phyloP scores from a whole-genome alignment of 192 early-diverging fungal species.

The Piromyces finnis region DNA sequence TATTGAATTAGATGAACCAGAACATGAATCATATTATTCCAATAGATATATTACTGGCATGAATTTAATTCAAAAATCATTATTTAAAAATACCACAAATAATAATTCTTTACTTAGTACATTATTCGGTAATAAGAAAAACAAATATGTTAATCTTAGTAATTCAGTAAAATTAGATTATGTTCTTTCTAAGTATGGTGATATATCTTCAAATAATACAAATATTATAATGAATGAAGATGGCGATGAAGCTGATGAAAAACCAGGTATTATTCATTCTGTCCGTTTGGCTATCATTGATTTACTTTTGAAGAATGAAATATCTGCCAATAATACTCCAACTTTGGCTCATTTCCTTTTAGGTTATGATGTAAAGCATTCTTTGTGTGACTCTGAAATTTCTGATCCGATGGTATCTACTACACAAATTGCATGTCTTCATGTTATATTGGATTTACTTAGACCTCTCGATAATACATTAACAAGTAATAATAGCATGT shows the following conservation, averaged over 20 bases:
- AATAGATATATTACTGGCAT: background rate
- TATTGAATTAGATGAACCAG: slow-evolving; percentile 44
- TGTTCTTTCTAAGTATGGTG: background rate
- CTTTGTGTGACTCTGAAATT: slow-evolving; percentile 13
- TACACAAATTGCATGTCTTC: slow-evolving; percentile 27
- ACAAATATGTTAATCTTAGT: background rate
- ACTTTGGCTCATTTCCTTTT: slow-evolving; percentile 80
- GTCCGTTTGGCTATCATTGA: slow-evolving; percentile 72
- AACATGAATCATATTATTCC: background rate
- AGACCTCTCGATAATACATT: background rate
- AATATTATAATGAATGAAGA: background rate
- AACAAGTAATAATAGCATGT: background rate
- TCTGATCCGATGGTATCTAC: slow-evolving; percentile 13
- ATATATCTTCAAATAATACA: background rate
- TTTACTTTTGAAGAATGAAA: slow-evolving; percentile 59
- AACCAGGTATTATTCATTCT: slow-evolving; percentile 15
- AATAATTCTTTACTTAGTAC: background rate
- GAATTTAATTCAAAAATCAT: background rate
- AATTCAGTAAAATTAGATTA: background rate
- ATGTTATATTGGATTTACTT: slow-evolving; percentile 34
- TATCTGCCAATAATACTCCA: slow-evolving; percentile 27
- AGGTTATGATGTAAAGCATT: slow-evolving; percentile 45
- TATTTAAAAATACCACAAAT: background rate
- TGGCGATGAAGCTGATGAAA: background rate
- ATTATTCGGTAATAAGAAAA: background rate